These are phyloP conservation scores for Solioccasus polychromus DNA, from an alignment of 768 basidiomycete species.

Conservation along the genomic window DNA sequence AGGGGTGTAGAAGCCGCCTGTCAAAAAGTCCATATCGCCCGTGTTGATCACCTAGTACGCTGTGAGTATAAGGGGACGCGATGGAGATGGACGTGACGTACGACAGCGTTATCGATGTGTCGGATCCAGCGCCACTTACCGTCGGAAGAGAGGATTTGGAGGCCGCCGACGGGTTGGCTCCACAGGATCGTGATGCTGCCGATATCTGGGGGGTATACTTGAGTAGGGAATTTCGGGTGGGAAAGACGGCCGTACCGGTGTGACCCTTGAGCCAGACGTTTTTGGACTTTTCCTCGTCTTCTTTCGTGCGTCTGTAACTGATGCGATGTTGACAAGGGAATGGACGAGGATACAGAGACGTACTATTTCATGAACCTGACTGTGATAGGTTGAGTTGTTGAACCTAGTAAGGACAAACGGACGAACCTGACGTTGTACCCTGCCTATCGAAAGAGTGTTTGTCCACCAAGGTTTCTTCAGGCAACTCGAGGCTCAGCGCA, in stretches of 20 bases:
- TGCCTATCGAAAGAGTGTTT: slow-evolving; percentile 41
- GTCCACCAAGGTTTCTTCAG: slow-evolving; percentile 50
- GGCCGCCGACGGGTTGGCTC: slow-evolving; percentile 56
- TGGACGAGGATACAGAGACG: slow-evolving; percentile 7
- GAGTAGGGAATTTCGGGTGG: background rate
- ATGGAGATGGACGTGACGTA: slow-evolving; percentile 19
- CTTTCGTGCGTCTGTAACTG: slow-evolving; percentile 48
- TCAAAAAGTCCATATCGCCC: slow-evolving; percentile 59
- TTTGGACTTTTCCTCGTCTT: slow-evolving; percentile 48
- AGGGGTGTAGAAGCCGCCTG: slow-evolving; percentile 54
- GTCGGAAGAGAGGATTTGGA: slow-evolving; percentile 53
- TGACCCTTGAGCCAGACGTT: slow-evolving; percentile 62
- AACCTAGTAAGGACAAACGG: background rate
- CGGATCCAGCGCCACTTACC: slow-evolving; percentile 57
- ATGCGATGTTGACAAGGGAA: background rate
- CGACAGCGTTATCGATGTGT: slow-evolving; percentile 56
- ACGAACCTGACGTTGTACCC: slow-evolving; percentile 39
- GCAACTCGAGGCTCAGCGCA: slow-evolving; percentile 49
- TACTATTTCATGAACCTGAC: slow-evolving; percentile 68
- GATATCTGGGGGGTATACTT: slow-evolving; percentile 48
- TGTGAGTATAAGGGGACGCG: background rate
- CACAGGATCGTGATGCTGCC: slow-evolving; percentile 55
- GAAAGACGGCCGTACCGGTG: slow-evolving; percentile 37
- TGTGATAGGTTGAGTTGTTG: slow-evolving; percentile 16
- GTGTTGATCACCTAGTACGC: slow-evolving; percentile 50